A percentile compares a stretch with the other conserved stretches of the same genome.
These are phyloP conservation scores for Chloranthus sessilifolius DNA, from an alignment of 164 flowering plant species.

Conservation along the genomic window DNA sequence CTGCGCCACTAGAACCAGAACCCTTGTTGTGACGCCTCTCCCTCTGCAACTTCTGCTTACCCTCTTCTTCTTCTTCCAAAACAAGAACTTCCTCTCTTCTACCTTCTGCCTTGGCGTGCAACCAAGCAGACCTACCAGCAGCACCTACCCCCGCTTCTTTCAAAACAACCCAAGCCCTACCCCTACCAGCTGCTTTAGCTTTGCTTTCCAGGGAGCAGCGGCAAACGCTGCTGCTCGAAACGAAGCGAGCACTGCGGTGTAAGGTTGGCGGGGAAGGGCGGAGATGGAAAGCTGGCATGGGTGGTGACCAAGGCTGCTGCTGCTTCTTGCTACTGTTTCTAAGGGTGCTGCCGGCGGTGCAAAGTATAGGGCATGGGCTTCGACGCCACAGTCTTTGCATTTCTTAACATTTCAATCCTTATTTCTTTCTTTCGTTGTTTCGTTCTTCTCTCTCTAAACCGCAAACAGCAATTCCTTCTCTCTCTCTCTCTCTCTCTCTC, in stretches of 20 bases:
- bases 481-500: not conserved
- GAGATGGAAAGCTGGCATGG: constrained; percentile 26
- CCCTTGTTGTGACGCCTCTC: constrained; percentile 30
- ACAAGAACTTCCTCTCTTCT: constrained; percentile 4
- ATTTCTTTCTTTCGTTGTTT: too few relatives aligned
- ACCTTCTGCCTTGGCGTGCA: constrained; percentile 24
- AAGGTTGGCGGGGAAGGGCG: constrained; percentile 5
- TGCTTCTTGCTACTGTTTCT: not conserved
- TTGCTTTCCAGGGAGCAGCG: constrained; percentile 16
- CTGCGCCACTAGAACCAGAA: constrained; percentile 5
- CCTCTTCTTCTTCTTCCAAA: constrained; percentile 15
- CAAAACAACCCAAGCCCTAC: constrained; percentile 37
- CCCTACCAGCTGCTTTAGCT: not conserved
- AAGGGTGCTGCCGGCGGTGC: constrained; percentile 10
- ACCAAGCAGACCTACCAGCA: constrained; percentile 30
- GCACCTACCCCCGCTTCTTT: constrained; percentile 15
- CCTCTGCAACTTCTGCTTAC: constrained; percentile 26
- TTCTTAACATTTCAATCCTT: constrained; percentile 29
- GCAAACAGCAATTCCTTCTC: too few relatives aligned
- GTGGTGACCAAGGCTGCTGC: constrained; percentile 1
- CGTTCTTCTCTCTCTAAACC: constrained; percentile 75
- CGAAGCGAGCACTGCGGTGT: constrained; percentile 5
- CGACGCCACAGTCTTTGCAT: constrained; percentile 65
- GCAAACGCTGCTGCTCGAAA: constrained; percentile 4
- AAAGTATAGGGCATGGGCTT: constrained; percentile 36